A percentile compares a stretch with the other conserved stretches of the same genome.
Conservation (phyloP, 2,329 filamentous ascomycete genomes). For the Coniochaeta pulveracea region DNA sequence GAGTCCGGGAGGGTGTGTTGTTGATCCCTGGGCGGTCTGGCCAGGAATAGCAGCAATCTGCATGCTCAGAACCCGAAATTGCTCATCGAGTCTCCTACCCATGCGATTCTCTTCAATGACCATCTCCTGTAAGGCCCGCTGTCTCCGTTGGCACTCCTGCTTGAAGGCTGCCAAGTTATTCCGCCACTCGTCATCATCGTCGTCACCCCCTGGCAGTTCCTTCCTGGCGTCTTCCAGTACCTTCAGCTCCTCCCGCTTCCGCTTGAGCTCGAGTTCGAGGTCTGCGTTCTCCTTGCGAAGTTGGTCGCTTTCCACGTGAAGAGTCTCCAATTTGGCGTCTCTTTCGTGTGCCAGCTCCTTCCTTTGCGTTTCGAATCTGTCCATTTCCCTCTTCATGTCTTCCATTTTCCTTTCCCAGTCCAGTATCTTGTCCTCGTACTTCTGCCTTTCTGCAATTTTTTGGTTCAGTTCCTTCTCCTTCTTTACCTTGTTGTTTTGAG, state of each 20-base stretch:
- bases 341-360: slow-evolving; percentile 37
- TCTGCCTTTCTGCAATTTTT: slow-evolving; percentile 56
- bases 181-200: slow-evolving; percentile 46
- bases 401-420: slow-evolving; percentile 56
- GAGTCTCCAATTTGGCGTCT: slow-evolving; percentile 36
- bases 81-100: slow-evolving; percentile 32
- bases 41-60: slow-evolving; percentile 28
- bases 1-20: too few species aligned
- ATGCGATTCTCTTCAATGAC: slow-evolving; percentile 35
- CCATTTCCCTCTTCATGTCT: slow-evolving; percentile 44
- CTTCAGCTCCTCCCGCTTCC: slow-evolving; percentile 61
- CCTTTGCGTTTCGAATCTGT: slow-evolving; percentile 42
- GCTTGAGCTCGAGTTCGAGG: slow-evolving; percentile 62
- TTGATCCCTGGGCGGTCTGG: slow-evolving; percentile 9
- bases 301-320: slow-evolving; percentile 43
- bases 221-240: slow-evolving; percentile 61
- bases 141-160: slow-evolving; percentile 42
- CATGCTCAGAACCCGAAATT: slow-evolving; percentile 32
- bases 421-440: slow-evolving; percentile 56
- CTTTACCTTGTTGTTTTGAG: slow-evolving; percentile 67
- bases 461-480: slow-evolving; percentile 63
- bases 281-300: slow-evolving; percentile 53
- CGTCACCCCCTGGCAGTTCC: slow-evolving; percentile 48
- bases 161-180: slow-evolving; percentile 39
- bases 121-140: slow-evolving; percentile 39